Conservation (phyloP, 2,329 filamentous ascomycete genomes). For the Pseudogymnoascus verrucosus region DNA sequence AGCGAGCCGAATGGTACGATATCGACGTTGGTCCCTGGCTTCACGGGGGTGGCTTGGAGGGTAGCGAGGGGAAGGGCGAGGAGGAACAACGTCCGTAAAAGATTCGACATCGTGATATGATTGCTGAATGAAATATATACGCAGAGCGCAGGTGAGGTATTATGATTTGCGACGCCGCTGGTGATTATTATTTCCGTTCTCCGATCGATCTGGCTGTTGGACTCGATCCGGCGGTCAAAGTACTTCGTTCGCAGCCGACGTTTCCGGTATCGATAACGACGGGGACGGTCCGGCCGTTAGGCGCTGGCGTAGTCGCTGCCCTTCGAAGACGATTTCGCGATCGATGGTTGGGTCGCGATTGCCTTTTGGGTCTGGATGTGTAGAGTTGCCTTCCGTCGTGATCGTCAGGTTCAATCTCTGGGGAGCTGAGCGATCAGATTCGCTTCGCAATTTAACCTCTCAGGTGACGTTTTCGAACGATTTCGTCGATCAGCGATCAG, state of each 20-base stretch:
- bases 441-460: slow-evolving; percentile 5
- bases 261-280: slow-evolving; percentile 4
- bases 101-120: background rate
- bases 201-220: background rate
- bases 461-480: background rate
- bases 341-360: background rate
- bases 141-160: background rate
- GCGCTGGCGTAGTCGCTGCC: slow-evolving; percentile 3
- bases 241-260: slow-evolving; percentile 6
- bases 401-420: slow-evolving; percentile 6
- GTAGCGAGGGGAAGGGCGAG: slow-evolving; percentile 6
- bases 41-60: background rate
- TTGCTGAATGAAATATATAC: background rate
- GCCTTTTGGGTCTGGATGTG: background rate
- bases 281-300: slow-evolving; percentile 7
- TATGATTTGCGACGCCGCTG: background rate
- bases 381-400: background rate
- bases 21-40: slow-evolving; percentile 18
- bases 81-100: slow-evolving; percentile 3
- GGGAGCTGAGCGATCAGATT: background rate
- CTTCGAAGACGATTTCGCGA: background rate
- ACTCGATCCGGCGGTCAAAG: slow-evolving; percentile 1
- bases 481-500: slow-evolving; percentile 4
- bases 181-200: background rate
- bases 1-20: slow-evolving; percentile 51